Base-by-base conservation (phyloP, 2,329 filamentous ascomycete genomes). In the Paraconiothyrium brasiliense region DNA sequence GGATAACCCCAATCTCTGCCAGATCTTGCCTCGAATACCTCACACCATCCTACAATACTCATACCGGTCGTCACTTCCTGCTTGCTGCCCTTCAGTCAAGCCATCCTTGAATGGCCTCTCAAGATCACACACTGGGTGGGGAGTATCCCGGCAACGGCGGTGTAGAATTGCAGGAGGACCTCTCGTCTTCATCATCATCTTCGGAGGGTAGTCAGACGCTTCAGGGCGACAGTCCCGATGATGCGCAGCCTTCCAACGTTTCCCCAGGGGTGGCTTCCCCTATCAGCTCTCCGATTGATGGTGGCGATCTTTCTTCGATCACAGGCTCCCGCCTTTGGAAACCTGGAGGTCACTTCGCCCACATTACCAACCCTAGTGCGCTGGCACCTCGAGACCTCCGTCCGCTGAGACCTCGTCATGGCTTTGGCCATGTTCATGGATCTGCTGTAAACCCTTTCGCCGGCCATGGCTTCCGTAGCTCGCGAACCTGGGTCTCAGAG, bases 401-500 rank as follows among this genome's bases (percentile, higher is more conserved):
- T 30, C 30, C 37, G n/a, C 46, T 51, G 16, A 54, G 49, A 22
- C 10, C 39, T 30, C 61, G 61, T 34, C 49, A 63, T 20, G 51
- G 24, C 24, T 47, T 41, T 46, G 52, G 48, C 1, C 59, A 62
- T 56, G 56, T 35, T 16, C 43, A 50, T 11, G 55, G 63, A 13
- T 47, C 47, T 35, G 57, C 57, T 11, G n/a, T 39, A 46, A 46
- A 14, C 16, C 39, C 52, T 32, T 55, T 46, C 41, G 35, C 54
- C n/a, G 54, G 62, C 13, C 61, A 57, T 20, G 48, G 47, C 3
- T 66, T 58, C 9, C 70, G 68, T 16, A 68, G 62, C 47, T 68
- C 71, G 0, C 64, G 60, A 8, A 70, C 69, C 1, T 76, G 72
- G 71, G 54, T 71, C 8, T 74, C 75, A 0, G 65, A 67, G 1